Evolutionary conservation across 305 asterid species (phyloP).

Genomic region (Euphrasia arctica): DNA sequence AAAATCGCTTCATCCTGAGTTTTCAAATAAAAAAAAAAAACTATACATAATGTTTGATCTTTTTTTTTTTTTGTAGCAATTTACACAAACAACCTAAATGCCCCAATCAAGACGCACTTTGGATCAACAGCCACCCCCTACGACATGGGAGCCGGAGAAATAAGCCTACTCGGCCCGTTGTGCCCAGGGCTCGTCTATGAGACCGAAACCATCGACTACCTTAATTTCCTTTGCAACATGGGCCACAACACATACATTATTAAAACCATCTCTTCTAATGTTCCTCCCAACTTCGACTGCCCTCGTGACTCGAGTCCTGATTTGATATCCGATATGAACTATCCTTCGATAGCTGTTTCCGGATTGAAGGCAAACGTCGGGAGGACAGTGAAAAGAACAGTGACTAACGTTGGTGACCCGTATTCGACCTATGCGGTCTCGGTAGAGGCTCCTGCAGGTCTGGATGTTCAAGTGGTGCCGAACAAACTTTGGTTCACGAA

Average conservation of each 20-base stretch:
- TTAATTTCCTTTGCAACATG: slow-evolving; percentile 51
- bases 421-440: not conserved
- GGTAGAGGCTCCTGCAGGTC: not conserved
- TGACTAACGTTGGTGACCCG: too few species aligned
- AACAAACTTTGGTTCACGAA: not conserved
- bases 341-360: slow-evolving; percentile 69
- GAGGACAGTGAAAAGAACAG: too few species aligned
- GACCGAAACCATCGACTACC: slow-evolving; percentile 49
- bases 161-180: slow-evolving; percentile 44
- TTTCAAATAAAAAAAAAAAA: too few species aligned
- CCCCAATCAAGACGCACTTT: slow-evolving; percentile 39
- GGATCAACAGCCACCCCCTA: slow-evolving; percentile 48
- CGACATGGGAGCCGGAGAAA: slow-evolving; percentile 75
- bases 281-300: slow-evolving; percentile 50
- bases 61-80: too few species aligned
- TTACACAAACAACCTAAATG: slow-evolving; percentile 37
- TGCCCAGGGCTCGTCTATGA: slow-evolving; percentile 81
- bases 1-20: too few species aligned
- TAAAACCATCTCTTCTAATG: slow-evolving; percentile 36
- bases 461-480: too few species aligned
- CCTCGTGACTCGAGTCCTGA: slow-evolving; percentile 36
- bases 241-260: slow-evolving; percentile 48
- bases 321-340: slow-evolving; percentile 60
- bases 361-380: slow-evolving; percentile 28
- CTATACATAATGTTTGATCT: too few species aligned